Base-by-base conservation (phyloP, 2,329 filamentous ascomycete species). In the Epichloe brachyelytri region DNA sequence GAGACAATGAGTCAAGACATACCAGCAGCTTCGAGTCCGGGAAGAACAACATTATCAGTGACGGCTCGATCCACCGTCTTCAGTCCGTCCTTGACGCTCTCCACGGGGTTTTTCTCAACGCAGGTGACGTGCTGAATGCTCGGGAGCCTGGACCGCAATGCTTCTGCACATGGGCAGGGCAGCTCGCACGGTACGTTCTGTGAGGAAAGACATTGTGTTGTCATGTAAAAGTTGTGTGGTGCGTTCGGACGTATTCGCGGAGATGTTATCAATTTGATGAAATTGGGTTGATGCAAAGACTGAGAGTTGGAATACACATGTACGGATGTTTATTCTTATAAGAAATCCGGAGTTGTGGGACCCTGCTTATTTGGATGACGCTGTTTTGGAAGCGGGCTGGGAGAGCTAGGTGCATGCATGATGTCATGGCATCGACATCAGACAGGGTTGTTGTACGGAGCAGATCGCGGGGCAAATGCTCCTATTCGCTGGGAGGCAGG, bases 21-120 rank as follows among this genome's bases (percentile, higher is more conserved):
- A 82, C 81, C 64, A 46, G 75, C 74, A 45, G 71, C 68, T 57
- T 84, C 71, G 61, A 85, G 80, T 15, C 78, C 79, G 39, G 79
- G 78, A 22, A 83, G 76, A 30, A 82, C 76, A 17, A 84, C 61
- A 62, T 80, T 82, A 62, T 80, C 75, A 53, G 76, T 75, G 41
- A 84, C 77, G 47, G 68, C 72, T 33, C 78, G 72, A 67, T 84
- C 78, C 5, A 82, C 77, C 5, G 66, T 68, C 66, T 83, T 80
- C 52, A 78, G 64, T 3, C 73, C 72, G 54, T 83, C 79, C 65
- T 82, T 84, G 58, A 77, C 74, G 0, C 71, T 57, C 51, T 82
- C 77, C 48, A 74, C 68, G 3, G 73, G 67, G 10, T 68, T 67
- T 79, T 80, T 45, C 69, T 69, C 8, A 65, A 57, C 2, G 64